Evolutionary conservation across 768 basidiomycete genomes (phyloP).

Genomic region (Brasilioporus rufonigricans): DNA sequence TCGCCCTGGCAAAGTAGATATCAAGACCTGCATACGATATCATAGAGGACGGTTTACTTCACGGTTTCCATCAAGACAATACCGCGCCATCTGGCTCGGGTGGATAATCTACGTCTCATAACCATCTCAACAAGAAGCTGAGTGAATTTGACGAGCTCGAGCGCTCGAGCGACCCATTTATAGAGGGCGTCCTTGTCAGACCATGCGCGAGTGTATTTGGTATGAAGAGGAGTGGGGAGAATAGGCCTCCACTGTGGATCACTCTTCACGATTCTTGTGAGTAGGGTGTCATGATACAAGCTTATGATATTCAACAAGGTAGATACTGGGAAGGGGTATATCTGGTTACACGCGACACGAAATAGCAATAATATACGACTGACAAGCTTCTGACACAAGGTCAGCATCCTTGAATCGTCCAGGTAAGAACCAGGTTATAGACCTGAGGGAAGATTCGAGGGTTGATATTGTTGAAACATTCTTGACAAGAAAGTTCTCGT

Average conservation of each 20-base stretch:
- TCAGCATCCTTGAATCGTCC: conserved; percentile 98
- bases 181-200: conserved; percentile 65
- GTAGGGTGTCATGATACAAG: conserved; percentile 94
- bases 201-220: conserved; percentile 91
- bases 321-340: conserved; percentile 56
- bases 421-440: conserved; percentile 93
- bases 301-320: conserved; percentile 84
- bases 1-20: conserved; percentile 47
- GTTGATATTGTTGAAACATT: conserved; percentile 84
- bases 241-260: conserved; percentile 73
- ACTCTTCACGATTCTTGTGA: conserved; percentile 59
- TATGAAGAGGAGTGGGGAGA: conserved; percentile 73
- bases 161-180: conserved; percentile 71
- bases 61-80: conserved; percentile 75
- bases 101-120: conserved; percentile 65
- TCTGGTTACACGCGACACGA: conserved; percentile 16
- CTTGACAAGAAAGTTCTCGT: conserved; percentile 79
- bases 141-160: conserved; percentile 76
- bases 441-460: conserved; percentile 86
- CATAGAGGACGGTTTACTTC: conserved; percentile 57
- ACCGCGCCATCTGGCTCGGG: conserved; percentile 67
- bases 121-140: conserved; percentile 92
- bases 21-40: conserved; percentile 2
- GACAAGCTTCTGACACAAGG: conserved; percentile 89
- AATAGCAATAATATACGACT: conserved; percentile 39